Evolutionary conservation across 2,329 filamentous ascomycete genomes (phyloP).

Genomic region (Blastomyces percursus): DNA sequence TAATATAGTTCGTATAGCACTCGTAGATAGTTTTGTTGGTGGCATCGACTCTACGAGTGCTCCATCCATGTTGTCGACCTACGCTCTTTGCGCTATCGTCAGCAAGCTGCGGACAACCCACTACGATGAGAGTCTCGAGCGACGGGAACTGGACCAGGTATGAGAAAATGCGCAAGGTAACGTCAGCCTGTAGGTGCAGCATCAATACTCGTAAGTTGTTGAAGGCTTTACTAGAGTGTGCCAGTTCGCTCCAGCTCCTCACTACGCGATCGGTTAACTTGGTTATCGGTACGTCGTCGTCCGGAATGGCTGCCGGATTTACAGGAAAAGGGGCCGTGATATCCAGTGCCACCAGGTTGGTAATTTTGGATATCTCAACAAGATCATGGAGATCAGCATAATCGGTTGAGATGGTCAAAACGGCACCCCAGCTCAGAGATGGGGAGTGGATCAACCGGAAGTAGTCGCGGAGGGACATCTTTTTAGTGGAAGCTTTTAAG

Average conservation of each 20-base stretch:
- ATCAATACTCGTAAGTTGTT: slow-evolving; percentile 29
- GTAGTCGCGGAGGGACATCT: slow-evolving; percentile 26
- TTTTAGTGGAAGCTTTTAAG: slow-evolving; percentile 22
- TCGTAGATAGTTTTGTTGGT: background rate
- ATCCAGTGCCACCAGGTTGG: slow-evolving; percentile 33
- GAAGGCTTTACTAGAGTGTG: slow-evolving; percentile 23
- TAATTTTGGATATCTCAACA: slow-evolving; percentile 28
- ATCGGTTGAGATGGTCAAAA: slow-evolving; percentile 26
- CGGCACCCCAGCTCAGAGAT: slow-evolving; percentile 24
- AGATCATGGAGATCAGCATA: slow-evolving; percentile 26
- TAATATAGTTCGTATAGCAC: background rate
- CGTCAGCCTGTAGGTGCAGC: slow-evolving; percentile 23
- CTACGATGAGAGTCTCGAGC: slow-evolving; percentile 26
- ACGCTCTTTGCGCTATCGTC: slow-evolving; percentile 14
- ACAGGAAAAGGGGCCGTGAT: slow-evolving; percentile 18
- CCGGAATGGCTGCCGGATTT: slow-evolving; percentile 4
- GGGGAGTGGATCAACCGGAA: slow-evolving; percentile 25
- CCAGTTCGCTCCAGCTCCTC: slow-evolving; percentile 33
- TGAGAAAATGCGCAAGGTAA: slow-evolving; percentile 24
- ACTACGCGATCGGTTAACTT: slow-evolving; percentile 31
- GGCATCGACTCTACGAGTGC: background rate
- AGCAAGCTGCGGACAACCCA: slow-evolving; percentile 23
- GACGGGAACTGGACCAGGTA: slow-evolving; percentile 28
- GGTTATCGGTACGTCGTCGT: slow-evolving; percentile 12
- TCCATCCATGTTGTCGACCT: slow-evolving; percentile 23